Percentiles rank a stretch among this genome's conserved stretches.
Evolutionary conservation across 2,329 filamentous ascomycete species (phyloP).

Genomic region (Neopestalotiopsis sp.): DNA sequence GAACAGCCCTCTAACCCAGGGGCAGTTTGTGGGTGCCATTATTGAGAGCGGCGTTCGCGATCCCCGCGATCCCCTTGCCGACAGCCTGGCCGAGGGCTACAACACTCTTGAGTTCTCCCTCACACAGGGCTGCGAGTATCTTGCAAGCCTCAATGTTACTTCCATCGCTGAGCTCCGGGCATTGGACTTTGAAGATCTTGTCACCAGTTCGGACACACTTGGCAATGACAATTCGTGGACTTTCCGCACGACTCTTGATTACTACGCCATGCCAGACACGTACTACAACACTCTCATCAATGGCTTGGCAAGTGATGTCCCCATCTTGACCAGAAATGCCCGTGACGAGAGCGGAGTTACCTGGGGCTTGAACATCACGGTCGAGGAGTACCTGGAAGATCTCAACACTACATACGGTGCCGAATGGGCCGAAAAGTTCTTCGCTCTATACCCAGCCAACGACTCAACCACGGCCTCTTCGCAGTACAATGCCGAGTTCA

Average conservation of each 20-base stretch:
- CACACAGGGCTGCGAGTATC: constrained; percentile 21
- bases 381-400: not conserved
- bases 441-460: not conserved
- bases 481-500: constrained; percentile 28
- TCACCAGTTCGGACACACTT: too few relatives aligned
- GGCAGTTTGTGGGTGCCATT: constrained; percentile 34
- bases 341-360: not conserved
- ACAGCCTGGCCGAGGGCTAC: constrained; percentile 31
- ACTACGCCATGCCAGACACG: constrained; percentile 1
- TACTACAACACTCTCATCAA: not conserved
- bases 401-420: not conserved
- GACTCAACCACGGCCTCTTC: constrained; percentile 19
- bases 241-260: constrained; percentile 7
- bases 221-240: not conserved
- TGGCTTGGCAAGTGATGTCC: constrained; percentile 1
- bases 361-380: not conserved
- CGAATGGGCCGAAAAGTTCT: not conserved
- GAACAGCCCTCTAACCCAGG: constrained; percentile 29
- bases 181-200: too few relatives aligned
- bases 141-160: constrained; percentile 25
- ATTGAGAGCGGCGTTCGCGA: constrained; percentile 37
- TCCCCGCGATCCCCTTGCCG: constrained; percentile 30
- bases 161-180: constrained; percentile 26
- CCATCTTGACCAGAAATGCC: not conserved
- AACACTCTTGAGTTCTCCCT: constrained; percentile 27